Percentiles rank a stretch among this genome's conserved stretches.
These are phyloP conservation scores for Alternaria gansuensis DNA, from an alignment of 2,329 filamentous ascomycete genomes.

Conservation along the genomic window DNA sequence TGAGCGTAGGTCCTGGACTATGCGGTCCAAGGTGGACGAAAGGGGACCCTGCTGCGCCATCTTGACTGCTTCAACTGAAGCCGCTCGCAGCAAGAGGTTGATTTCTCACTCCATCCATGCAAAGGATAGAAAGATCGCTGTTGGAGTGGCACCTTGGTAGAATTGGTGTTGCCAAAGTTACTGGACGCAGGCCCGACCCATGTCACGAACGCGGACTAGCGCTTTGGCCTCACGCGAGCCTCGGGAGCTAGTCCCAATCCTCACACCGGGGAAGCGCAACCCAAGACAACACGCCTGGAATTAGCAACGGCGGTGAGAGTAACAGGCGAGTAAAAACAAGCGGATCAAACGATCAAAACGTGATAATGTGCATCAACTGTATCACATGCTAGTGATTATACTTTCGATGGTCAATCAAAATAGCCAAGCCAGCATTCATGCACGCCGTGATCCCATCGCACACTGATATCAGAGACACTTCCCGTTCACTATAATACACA, in stretches of 20 bases:
- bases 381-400: background rate
- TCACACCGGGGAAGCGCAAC: slow-evolving; percentile 20
- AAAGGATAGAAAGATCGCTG: slow-evolving; percentile 32
- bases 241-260: slow-evolving; percentile 17
- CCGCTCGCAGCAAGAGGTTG: slow-evolving; percentile 39
- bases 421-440: background rate
- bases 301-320: slow-evolving; percentile 15
- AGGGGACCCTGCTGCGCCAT: slow-evolving; percentile 50
- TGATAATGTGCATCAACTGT: background rate
- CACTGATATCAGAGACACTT: slow-evolving; percentile 11
- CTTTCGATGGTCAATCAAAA: background rate
- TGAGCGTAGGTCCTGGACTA: slow-evolving; percentile 66
- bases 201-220: slow-evolving; percentile 34
- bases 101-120: slow-evolving; percentile 45
- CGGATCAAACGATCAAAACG: background rate
- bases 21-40: slow-evolving; percentile 58
- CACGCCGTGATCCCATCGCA: slow-evolving; percentile 10
- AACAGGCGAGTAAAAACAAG: background rate
- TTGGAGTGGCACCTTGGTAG: slow-evolving; percentile 17
- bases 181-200: slow-evolving; percentile 22
- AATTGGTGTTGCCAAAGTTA: slow-evolving; percentile 30
- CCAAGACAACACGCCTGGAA: slow-evolving; percentile 3
- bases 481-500: slow-evolving; percentile 15
- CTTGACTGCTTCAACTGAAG: slow-evolving; percentile 50
- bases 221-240: slow-evolving; percentile 27